phyloP scores from a whole-genome alignment of 1,284 basidiomycete genomes.

The Rhodotorula glutinis region DNA sequence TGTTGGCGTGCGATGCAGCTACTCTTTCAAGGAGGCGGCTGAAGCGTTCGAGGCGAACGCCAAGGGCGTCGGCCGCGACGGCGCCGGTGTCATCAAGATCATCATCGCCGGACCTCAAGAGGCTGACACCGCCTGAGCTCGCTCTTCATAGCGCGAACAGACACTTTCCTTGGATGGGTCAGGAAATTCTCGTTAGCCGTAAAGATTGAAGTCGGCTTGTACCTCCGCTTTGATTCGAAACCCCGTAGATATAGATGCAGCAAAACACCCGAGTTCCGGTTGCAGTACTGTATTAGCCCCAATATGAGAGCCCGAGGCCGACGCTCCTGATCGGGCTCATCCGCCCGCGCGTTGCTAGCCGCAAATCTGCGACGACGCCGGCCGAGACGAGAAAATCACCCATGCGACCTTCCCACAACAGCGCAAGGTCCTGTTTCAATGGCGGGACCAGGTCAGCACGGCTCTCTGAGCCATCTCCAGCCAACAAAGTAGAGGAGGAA shows the following conservation, averaged over 20 bases:
- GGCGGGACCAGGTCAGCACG: too few species aligned
- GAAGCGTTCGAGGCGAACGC: constrained; percentile 57
- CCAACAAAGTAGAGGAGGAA: constrained; percentile 10
- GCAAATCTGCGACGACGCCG: constrained; percentile 79
- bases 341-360: constrained; percentile 57
- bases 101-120: constrained; percentile 47
- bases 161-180: neutral
- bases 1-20: too few species aligned
- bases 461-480: too few species aligned
- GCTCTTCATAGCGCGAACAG: neutral
- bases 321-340: constrained; percentile 70
- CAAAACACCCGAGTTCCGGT: too few species aligned
- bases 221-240: constrained; percentile 52
- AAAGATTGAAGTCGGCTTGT: too few species aligned
- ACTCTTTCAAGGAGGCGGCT: constrained; percentile 54
- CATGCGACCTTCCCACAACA: constrained; percentile 92
- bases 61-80: constrained; percentile 65
- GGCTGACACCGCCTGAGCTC: constrained; percentile 1
- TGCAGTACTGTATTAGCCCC: too few species aligned
- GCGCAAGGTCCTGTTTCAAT: constrained; percentile 68
- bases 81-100: constrained; percentile 54
- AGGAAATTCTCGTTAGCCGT: too few species aligned
- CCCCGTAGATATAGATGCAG: constrained; percentile 15
- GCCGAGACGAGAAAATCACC: constrained; percentile 82
- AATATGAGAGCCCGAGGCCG: constrained; percentile 87